Evolutionary conservation across 2,329 filamentous ascomycete species (phyloP), one percentile per base, ranked within the genome.

Genomic region (Aspergillus intermedius): DNA sequence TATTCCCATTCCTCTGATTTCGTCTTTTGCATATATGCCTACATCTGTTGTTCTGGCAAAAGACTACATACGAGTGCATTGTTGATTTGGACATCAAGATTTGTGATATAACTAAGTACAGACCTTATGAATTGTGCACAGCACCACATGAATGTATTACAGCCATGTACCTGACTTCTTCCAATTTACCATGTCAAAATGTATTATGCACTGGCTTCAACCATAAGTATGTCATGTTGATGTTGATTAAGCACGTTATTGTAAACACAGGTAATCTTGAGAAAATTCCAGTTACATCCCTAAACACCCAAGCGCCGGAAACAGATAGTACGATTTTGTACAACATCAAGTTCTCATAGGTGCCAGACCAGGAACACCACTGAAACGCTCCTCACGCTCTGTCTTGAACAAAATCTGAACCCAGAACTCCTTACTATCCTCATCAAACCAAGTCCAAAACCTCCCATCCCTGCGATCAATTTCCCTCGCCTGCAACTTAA

Each of bases 391-490:
- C 73, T 97, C 93, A 55, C 93, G 83, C 77, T 98, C 93, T 35
- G 93, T 97, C 81, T 96, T 93, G 74, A 97, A 98, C 77, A 97
- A 87, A 56, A 98, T 80, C 76, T 97, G 93, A 37, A 96, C 81
- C 88, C 90, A 97, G 66, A 94, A 98, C 75, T 97, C 91, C 77
- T 94, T 95, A 54, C 86, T 83, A 68, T 98, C 93, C 52, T 86
- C 84, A 71, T 98, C 93, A 77, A 91, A 98, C 84, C 91, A 97
- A 47, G 82, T 86, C 80, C 91, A 98, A 70, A 91, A 93, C 62
- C 85, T 81, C 49, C 88, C 91, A 57, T 94, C 90, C 21, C 87
- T 80, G 60, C 90, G 82, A 73, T 98, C 93, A 51, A 98, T 83
- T 76, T 97, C 93, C 51, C 89, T 78, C 4, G 91, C 88, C 68